A percentile compares a stretch with the other conserved stretches of the same genome.
Evolutionary conservation across 345 rosid species (phyloP).

Genomic region (Dipteronia sinensis): DNA sequence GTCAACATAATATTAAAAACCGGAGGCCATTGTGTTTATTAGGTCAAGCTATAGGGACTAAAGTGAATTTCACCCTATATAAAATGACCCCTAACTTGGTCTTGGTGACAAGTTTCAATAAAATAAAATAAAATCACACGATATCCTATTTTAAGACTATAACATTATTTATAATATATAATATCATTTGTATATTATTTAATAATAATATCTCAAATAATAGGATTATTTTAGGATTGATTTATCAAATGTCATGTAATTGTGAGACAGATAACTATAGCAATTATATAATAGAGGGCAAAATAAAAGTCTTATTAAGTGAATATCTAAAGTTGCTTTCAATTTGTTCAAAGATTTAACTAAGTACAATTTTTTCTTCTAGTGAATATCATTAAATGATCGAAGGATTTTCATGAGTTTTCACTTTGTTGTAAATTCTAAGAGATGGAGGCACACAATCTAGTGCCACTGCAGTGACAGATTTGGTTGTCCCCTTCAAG

Average conservation of each 20-base stretch:
- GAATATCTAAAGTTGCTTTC: neutral
- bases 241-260: neutral
- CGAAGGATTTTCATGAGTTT: neutral
- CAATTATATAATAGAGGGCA: neutral
- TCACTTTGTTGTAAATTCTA: neutral
- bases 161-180: too few species aligned
- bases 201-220: too few species aligned
- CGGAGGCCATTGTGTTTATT: too few species aligned
- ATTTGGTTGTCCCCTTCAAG: conserved; percentile 5
- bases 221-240: neutral
- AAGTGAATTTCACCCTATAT: too few species aligned
- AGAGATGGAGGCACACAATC: neutral
- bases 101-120: too few species aligned
- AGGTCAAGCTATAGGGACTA: too few species aligned
- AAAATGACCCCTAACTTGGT: too few species aligned
- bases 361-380: neutral
- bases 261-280: neutral
- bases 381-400: neutral
- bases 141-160: too few species aligned
- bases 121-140: too few species aligned
- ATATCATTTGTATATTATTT: too few species aligned
- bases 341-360: neutral
- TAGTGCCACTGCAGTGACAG: neutral
- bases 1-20: too few species aligned
- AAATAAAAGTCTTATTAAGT: neutral